phyloP scores from a whole-genome alignment of 495 filamentous ascomycete genomes.

The Penicillium goetzii region DNA sequence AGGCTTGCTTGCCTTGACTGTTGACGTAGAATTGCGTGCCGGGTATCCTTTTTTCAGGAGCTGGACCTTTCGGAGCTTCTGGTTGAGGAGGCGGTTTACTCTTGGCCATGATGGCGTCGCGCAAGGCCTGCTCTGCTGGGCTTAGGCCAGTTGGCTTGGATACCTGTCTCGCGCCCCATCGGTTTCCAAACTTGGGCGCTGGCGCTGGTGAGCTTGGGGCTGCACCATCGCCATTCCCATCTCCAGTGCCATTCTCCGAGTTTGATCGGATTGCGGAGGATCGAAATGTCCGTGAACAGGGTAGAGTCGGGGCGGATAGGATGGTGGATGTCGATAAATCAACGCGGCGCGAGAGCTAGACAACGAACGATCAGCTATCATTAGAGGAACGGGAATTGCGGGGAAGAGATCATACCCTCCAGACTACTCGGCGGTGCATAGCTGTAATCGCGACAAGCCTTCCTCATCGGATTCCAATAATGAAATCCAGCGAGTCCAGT shows the following conservation, averaged over 20 bases:
- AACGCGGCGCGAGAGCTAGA: constrained; percentile 33
- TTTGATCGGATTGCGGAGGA: constrained; percentile 31
- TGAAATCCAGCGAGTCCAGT: not conserved
- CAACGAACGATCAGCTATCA: not conserved
- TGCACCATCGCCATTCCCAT: constrained; percentile 17
- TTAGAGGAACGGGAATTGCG: not conserved
- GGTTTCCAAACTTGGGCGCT: constrained; percentile 31
- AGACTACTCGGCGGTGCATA: constrained; percentile 45
- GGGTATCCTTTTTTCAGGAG: not conserved
- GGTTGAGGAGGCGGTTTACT: constrained; percentile 13
- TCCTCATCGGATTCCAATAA: constrained; percentile 10
- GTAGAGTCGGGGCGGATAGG: constrained; percentile 26
- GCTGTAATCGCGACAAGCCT: constrained; percentile 14
- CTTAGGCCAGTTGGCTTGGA: constrained; percentile 34
- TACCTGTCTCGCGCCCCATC: constrained; percentile 31
- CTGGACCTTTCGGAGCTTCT: constrained; percentile 1
- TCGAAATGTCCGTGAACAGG: constrained; percentile 35
- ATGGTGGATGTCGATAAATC: constrained; percentile 35
- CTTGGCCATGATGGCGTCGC: constrained; percentile 35
- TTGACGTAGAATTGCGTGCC: constrained; percentile 6
- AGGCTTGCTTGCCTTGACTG: not conserved
- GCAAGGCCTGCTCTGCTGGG: constrained; percentile 41
- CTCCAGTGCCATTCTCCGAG: constrained; percentile 25
- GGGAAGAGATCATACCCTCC: constrained; percentile 34
- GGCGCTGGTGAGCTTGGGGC: constrained; percentile 7